Evolutionary conservation across 495 filamentous ascomycete genomes (phyloP).

Genomic region (Astrocystis sublimbata): DNA sequence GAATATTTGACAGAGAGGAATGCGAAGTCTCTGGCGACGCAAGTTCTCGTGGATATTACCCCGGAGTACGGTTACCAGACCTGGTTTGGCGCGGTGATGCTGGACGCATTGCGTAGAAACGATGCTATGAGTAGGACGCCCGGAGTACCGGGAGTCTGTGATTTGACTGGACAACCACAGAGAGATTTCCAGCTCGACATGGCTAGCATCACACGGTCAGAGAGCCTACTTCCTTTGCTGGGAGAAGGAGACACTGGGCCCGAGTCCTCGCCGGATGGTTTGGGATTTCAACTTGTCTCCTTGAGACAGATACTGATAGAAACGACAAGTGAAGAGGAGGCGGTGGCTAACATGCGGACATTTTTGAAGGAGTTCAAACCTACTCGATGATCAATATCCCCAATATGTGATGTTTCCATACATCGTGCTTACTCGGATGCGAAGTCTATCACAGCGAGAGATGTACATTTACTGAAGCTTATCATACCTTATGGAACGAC

Average conservation of each 20-base stretch:
- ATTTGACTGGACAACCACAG: neutral
- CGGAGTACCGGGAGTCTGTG: slow-evolving; percentile 4
- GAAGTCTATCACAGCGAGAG: neutral
- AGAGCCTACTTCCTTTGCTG: slow-evolving; percentile 3
- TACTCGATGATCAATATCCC: no score
- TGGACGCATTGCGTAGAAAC: slow-evolving; percentile 6
- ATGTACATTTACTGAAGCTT: neutral
- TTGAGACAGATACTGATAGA: slow-evolving; percentile 17
- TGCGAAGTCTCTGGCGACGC: no score
- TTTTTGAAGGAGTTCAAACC: slow-evolving; percentile 10
- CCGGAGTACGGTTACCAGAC: no score
- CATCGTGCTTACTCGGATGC: neutral
- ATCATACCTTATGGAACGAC: no score
- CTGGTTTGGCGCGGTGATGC: slow-evolving; percentile 17
- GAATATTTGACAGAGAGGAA: no score
- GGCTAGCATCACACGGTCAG: slow-evolving; percentile 17
- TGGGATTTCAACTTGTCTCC: neutral
- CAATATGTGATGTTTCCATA: no score
- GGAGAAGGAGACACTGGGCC: neutral
- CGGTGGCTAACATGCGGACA: slow-evolving; percentile 18
- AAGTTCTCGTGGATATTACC: no score
- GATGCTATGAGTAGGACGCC: neutral
- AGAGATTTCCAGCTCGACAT: slow-evolving; percentile 26
- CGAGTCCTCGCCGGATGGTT: neutral
- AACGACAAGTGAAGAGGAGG: slow-evolving; percentile 4